phyloP scores from a whole-genome alignment of 306 rosid genomes.

The Boehmeria nivea region DNA sequence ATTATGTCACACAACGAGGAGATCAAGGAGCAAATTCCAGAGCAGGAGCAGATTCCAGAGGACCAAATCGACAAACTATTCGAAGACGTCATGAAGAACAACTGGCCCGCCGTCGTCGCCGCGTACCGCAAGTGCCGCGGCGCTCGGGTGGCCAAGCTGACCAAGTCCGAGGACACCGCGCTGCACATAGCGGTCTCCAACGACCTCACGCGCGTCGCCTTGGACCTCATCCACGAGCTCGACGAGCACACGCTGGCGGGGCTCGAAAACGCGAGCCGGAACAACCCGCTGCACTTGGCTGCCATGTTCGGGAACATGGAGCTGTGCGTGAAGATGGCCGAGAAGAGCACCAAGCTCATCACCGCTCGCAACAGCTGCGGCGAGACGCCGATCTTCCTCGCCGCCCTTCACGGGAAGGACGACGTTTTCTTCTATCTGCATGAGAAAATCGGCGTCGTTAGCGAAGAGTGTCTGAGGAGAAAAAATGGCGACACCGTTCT shows the following conservation, averaged over 20 bases:
- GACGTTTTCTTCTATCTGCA: slow-evolving; percentile 14
- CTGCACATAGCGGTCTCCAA: slow-evolving; percentile 21
- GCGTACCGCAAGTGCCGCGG: neutral
- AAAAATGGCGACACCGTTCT: slow-evolving; percentile 20
- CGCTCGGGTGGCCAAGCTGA: slow-evolving; percentile 11
- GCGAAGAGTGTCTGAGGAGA: slow-evolving; percentile 4
- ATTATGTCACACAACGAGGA: too few species aligned
- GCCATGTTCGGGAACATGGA: slow-evolving; percentile 9
- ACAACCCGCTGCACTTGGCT: slow-evolving; percentile 22
- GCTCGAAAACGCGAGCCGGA: slow-evolving; percentile 1
- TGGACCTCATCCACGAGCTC: neutral
- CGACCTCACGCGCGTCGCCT: slow-evolving; percentile 6
- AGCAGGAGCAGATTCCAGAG: too few species aligned
- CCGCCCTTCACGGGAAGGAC: slow-evolving; percentile 19
- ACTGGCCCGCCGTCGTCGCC: slow-evolving; percentile 14
- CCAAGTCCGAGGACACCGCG: slow-evolving; percentile 20
- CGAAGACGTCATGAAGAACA: slow-evolving; percentile 16
- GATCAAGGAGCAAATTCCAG: too few species aligned
- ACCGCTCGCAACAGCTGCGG: neutral
- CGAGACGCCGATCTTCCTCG: slow-evolving; percentile 26
- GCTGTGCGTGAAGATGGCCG: slow-evolving; percentile 8
- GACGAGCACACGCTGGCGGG: neutral
- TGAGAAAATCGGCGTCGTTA: too few species aligned
- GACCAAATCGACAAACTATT: slow-evolving; percentile 17
- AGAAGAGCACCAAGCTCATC: neutral